These are phyloP conservation scores for Eucalyptus microcorys DNA, from an alignment of 345 rosid species.

Conservation along the genomic window DNA sequence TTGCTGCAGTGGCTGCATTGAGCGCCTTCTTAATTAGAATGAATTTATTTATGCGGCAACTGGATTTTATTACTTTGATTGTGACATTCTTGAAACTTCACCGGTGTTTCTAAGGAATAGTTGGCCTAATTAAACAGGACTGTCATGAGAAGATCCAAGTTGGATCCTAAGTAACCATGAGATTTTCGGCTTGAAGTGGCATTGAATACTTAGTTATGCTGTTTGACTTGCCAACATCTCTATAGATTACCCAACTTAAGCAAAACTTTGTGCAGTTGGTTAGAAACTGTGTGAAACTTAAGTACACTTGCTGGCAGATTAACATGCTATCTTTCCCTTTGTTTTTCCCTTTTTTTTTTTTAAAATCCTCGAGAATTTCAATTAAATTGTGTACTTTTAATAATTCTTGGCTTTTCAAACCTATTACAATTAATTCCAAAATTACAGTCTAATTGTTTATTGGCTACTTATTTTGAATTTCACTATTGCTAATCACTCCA, in stretches of 20 bases:
- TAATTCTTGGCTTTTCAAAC: neutral
- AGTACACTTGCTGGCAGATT: neutral
- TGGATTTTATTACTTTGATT: neutral
- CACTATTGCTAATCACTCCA: neutral
- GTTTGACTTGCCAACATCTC: neutral
- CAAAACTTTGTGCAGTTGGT: neutral
- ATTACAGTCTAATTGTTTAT: neutral
- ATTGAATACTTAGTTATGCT: neutral
- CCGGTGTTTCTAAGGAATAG: neutral
- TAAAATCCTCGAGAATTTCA: neutral
- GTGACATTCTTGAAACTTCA: neutral
- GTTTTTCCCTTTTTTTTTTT: neutral
- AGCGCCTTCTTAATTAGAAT: neutral
- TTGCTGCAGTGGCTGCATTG: neutral
- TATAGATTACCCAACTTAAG: neutral
- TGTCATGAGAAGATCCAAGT: neutral
- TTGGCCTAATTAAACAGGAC: neutral
- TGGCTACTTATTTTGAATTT: neutral
- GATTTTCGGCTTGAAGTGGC: neutral
- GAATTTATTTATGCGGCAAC: neutral
- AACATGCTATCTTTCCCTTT: neutral
- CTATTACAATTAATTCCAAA: neutral
- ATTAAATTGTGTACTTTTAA: neutral
- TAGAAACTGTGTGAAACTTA: neutral
- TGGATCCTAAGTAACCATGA: neutral